Conservation (phyloP, 164 flowering plant species). For the Warburgia ugandensis region DNA sequence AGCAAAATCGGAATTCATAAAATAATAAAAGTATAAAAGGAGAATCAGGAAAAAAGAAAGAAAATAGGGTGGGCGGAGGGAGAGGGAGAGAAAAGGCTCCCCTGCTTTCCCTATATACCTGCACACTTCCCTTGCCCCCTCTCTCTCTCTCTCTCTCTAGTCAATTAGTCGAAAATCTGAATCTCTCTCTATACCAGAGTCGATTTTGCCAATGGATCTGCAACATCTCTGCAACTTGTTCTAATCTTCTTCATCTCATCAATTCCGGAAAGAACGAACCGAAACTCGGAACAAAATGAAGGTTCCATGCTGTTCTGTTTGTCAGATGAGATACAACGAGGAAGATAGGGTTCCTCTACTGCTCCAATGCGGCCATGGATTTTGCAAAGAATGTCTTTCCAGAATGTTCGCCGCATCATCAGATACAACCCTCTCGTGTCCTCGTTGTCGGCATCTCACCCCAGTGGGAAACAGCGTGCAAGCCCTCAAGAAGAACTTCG, state of each 20-base stretch:
- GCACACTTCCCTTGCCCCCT: neutral
- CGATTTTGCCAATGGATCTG: no score
- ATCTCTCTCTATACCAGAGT: no score
- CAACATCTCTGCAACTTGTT: neutral
- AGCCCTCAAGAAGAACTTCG: slow-evolving; percentile 81
- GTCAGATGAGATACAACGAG: slow-evolving; percentile 85
- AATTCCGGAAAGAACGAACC: no score
- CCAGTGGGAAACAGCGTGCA: slow-evolving; percentile 81
- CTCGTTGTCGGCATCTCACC: slow-evolving; percentile 83
- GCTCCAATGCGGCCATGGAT: slow-evolving; percentile 99
- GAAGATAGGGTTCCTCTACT: slow-evolving; percentile 74
- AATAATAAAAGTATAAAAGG: no score
- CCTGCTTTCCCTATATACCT: slow-evolving; percentile 1
- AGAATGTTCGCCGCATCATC: slow-evolving; percentile 63
- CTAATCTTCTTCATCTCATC: no score
- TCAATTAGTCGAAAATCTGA: neutral
- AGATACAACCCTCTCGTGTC: slow-evolving; percentile 70
- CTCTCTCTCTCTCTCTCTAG: neutral
- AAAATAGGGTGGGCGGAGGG: slow-evolving; percentile 3
- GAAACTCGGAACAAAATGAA: slow-evolving; percentile 36
- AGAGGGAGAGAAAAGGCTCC: neutral
- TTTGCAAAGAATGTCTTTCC: slow-evolving; percentile 82
- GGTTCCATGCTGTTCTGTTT: slow-evolving; percentile 82
- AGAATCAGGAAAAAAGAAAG: no score
- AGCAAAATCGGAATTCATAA: no score